Evolutionary conservation across 1,284 basidiomycete species (phyloP), one percentile per base, ranked within the genome.

Genomic region (Vanrija humicola): DNA sequence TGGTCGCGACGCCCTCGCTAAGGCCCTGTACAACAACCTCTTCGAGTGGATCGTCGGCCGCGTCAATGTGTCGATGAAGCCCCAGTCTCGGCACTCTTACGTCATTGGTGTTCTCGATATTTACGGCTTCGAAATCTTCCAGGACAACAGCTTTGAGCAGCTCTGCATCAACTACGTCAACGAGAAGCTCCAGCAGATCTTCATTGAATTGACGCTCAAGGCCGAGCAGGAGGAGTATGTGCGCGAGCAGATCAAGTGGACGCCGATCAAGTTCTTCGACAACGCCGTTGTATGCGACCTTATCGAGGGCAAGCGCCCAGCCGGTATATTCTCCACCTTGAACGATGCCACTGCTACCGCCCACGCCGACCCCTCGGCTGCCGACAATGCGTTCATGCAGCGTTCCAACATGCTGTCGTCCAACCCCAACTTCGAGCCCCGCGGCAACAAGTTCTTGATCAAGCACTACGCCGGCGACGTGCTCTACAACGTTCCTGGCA

Each of bases 121-220:
- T 66, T 96, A 95, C 54, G 75, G 94, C 8, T 98, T 98, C 70
- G 94, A 98, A 75, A 98, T 98, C 71, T 98, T 98, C 74, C 69
- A 92, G 86, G 89, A 97, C 76, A 99, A 99, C 79, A 96, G 92
- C 7, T 98, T 98, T 72, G 95, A 98, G 55, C 93, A 99, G 78
- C 84, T 99, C 19, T 99, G 96, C 80, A 99, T 98, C 83, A 99
- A 99, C 81, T 99, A 98, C 70, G 96, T 99, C 80, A 99, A 99
- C 82, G 96, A 99, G 78, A 98, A 98, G 78, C 83, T 93, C 9
- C 94, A 97, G 67, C 96, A 98, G 75, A 97, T 98, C 72, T 99
- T 99, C 78, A 99, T 99, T 72, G 94, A 98, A 76, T 82, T 99
- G 48, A 98, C 96, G 0, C 82, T 99, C 68, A 98, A 98, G 81